Conservation (phyloP, 2,329 filamentous ascomycete species). For the Chaetomium olivaceum region DNA sequence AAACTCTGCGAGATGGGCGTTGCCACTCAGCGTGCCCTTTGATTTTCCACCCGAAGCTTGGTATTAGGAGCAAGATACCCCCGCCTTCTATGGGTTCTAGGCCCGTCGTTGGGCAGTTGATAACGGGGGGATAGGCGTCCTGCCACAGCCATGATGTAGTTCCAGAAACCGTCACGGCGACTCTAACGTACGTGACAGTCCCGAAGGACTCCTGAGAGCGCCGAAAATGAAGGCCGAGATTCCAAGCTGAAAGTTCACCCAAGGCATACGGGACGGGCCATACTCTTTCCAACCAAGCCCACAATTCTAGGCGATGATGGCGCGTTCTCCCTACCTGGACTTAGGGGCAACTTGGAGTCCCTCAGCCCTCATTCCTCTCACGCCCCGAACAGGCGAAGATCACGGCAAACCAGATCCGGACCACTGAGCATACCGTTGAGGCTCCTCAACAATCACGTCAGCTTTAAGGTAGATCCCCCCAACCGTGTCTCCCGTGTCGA, state of each 20-base stretch:
- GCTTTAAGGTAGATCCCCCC: no score
- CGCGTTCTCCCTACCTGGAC: background rate
- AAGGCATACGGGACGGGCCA: background rate
- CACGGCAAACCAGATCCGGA: background rate
- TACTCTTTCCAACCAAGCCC: background rate
- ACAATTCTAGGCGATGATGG: background rate
- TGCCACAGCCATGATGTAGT: slow-evolving; percentile 5
- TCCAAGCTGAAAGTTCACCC: background rate
- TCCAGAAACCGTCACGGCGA: slow-evolving; percentile 1
- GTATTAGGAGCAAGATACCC: slow-evolving; percentile 16
- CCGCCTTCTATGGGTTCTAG: slow-evolving; percentile 22
- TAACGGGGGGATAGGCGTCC: slow-evolving; percentile 5
- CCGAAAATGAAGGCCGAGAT: background rate
- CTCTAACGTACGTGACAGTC: slow-evolving; percentile 20
- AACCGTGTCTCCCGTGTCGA: background rate
- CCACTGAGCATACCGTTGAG: background rate
- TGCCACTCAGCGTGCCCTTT: slow-evolving; percentile 19
- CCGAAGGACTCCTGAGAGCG: background rate
- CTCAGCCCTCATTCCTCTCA: background rate
- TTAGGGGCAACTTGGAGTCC: background rate
- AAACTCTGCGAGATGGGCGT: slow-evolving; percentile 14
- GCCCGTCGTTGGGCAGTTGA: slow-evolving; percentile 12
- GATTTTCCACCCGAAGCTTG: background rate
- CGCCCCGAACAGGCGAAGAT: background rate
- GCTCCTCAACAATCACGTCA: no score